Conservation (phyloP, 805 yeast species). For the Schwanniomyces vanrijiae region DNA sequence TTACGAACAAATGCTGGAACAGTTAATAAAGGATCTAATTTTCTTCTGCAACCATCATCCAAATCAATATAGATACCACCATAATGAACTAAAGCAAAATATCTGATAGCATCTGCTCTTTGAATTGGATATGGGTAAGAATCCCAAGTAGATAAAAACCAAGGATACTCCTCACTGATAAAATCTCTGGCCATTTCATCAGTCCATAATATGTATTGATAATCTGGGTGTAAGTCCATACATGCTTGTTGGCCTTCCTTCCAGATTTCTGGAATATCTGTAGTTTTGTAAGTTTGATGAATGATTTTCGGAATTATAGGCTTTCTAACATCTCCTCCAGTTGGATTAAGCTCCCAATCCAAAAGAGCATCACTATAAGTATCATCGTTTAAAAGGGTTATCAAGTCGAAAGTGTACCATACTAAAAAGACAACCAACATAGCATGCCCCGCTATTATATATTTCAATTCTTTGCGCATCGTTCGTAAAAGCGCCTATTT, state of each 20-base stretch:
- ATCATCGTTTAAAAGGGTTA: slow-evolving; percentile 74
- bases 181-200: slow-evolving; percentile 80
- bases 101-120: slow-evolving; percentile 88
- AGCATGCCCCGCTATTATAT: slow-evolving; percentile 59
- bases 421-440: slow-evolving; percentile 51
- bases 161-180: slow-evolving; percentile 74
- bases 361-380: slow-evolving; percentile 62
- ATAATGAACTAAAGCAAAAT: slow-evolving; percentile 76
- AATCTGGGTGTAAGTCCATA: slow-evolving; percentile 80
- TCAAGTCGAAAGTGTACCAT: slow-evolving; percentile 70
- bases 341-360: slow-evolving; percentile 62
- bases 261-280: slow-evolving; percentile 81
- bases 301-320: slow-evolving; percentile 83
- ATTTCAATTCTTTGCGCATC: slow-evolving; percentile 68
- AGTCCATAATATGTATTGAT: slow-evolving; percentile 87
- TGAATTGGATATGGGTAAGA: slow-evolving; percentile 77
- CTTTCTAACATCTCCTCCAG: slow-evolving; percentile 38
- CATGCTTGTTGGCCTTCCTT: slow-evolving; percentile 73
- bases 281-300: slow-evolving; percentile 88
- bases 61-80: slow-evolving; percentile 92
- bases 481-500: background rate
- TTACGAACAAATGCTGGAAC: slow-evolving; percentile 86
- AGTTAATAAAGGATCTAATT: slow-evolving; percentile 75
- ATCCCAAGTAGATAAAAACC: slow-evolving; percentile 83
- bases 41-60: slow-evolving; percentile 83